A percentile compares a stretch with the other conserved stretches of the same genome.
Conservation (phyloP, 192 early-diverging fungal genomes). For the Linnemannia schmuckeri region DNA sequence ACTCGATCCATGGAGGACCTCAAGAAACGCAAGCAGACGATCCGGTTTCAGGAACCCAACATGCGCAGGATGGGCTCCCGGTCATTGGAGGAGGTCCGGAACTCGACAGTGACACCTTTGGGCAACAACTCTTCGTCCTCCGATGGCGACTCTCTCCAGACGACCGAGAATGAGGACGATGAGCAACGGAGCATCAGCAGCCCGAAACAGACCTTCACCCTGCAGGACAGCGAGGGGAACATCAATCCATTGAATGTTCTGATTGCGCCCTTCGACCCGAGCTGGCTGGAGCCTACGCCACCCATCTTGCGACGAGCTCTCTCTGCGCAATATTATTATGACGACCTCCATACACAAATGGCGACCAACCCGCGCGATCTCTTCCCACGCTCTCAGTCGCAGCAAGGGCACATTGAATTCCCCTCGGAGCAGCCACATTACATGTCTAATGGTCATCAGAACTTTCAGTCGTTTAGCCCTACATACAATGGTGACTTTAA, state of each 20-base stretch:
- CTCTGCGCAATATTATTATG: constrained; percentile 39
- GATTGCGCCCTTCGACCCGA: constrained; percentile 48
- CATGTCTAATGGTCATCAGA: constrained; percentile 9
- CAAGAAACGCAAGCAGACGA: constrained; percentile 15
- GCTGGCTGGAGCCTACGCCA: constrained; percentile 47
- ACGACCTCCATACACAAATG: constrained; percentile 39
- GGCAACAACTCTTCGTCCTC: background rate
- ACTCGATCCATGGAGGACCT: constrained; percentile 37
- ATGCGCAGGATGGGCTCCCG: constrained; percentile 20
- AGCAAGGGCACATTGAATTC: constrained; percentile 22
- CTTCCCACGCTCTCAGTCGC: constrained; percentile 39
- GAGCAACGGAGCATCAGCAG: constrained; percentile 20
- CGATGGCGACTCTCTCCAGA: constrained; percentile 15
- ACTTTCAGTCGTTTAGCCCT: constrained; percentile 26
- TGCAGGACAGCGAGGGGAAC: constrained; percentile 45
- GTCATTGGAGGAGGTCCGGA: constrained; percentile 46
- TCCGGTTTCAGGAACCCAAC: constrained; percentile 25
- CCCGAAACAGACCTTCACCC: constrained; percentile 40
- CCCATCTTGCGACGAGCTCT: constrained; percentile 35
- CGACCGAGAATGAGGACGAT: background rate
- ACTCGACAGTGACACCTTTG: background rate
- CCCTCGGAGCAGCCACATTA: constrained; percentile 2
- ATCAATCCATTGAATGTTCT: constrained; percentile 41
- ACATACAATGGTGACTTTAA: background rate
- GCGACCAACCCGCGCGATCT: constrained; percentile 18